phyloP scores from a whole-genome alignment of 2,329 filamentous ascomycete genomes.

The Colletotrichum sp. region DNA sequence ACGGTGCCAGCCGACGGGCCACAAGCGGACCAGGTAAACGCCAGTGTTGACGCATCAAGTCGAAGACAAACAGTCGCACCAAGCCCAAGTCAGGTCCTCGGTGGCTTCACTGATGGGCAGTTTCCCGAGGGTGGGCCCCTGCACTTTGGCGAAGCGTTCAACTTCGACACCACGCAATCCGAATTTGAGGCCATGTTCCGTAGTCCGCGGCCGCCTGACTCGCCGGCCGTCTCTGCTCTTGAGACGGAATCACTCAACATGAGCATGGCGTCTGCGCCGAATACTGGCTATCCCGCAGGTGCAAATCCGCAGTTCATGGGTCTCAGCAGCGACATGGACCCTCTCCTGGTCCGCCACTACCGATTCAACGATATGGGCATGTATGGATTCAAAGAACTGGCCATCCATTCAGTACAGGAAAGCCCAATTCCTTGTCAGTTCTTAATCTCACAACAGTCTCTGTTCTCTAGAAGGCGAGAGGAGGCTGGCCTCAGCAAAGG shows the following conservation, averaged over 20 bases:
- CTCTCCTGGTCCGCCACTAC: slow-evolving; percentile 20
- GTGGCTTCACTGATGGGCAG: background rate
- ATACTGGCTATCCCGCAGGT: background rate
- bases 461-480: slow-evolving; percentile 19
- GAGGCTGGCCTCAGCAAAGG: slow-evolving; percentile 5
- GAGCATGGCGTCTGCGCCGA: background rate
- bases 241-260: background rate
- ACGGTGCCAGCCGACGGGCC: background rate
- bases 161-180: slow-evolving; percentile 9
- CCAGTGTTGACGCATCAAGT: background rate
- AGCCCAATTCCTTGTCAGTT: slow-evolving; percentile 19
- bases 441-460: slow-evolving; percentile 11
- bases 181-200: slow-evolving; percentile 14
- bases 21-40: background rate
- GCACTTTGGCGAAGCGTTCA: background rate
- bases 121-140: background rate
- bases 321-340: slow-evolving; percentile 23
- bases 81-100: background rate
- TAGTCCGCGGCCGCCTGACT: background rate
- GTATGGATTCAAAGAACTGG: slow-evolving; percentile 25
- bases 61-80: background rate
- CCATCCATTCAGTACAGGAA: slow-evolving; percentile 21
- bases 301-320: slow-evolving; percentile 6
- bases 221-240: background rate
- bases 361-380: slow-evolving; percentile 10